phyloP scores from a whole-genome alignment of 2,329 filamentous ascomycete genomes.

The Mycosphaerella sp. region DNA sequence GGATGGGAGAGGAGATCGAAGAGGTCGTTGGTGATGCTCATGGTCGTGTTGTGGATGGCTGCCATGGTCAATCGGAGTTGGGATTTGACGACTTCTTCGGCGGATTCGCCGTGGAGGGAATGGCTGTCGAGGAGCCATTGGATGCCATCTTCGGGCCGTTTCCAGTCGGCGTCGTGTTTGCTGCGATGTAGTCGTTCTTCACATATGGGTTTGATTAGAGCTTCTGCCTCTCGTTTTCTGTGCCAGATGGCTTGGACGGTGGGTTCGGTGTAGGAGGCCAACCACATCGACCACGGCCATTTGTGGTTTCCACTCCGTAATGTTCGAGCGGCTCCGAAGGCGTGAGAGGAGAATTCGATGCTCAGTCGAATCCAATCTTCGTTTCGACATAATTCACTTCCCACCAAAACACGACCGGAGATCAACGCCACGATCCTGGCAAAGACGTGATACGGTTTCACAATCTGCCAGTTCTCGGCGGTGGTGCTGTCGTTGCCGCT shows the following conservation, averaged over 20 bases:
- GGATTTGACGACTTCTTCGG: constrained; percentile 10
- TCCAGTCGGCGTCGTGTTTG: constrained; percentile 2
- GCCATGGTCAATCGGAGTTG: constrained; percentile 16
- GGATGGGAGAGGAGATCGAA: constrained; percentile 14
- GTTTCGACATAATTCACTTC: constrained; percentile 10
- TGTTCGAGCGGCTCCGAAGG: constrained; percentile 12
- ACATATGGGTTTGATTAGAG: constrained; percentile 9
- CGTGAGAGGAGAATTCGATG: constrained; percentile 14
- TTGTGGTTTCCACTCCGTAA: constrained; percentile 12
- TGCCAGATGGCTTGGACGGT: constrained; percentile 8
- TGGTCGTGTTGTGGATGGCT: constrained; percentile 17
- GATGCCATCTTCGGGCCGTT: constrained; percentile 12
- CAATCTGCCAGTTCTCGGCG: constrained; percentile 6
- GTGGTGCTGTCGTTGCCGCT: too few species aligned
- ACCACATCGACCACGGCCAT: constrained; percentile 13
- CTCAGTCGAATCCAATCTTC: constrained; percentile 13
- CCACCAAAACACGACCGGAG: constrained; percentile 15
- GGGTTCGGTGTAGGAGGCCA: constrained; percentile 10
- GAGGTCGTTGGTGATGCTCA: constrained; percentile 13
- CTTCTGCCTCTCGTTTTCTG: constrained; percentile 12
- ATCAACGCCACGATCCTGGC: constrained; percentile 13
- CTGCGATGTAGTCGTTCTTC: constrained; percentile 6
- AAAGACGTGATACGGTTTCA: constrained; percentile 13
- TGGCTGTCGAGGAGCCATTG: constrained; percentile 17
- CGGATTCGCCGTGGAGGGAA: constrained; percentile 6